phyloP scores from a whole-genome alignment of 257 asterid species.

The Solanum peruvianum region DNA sequence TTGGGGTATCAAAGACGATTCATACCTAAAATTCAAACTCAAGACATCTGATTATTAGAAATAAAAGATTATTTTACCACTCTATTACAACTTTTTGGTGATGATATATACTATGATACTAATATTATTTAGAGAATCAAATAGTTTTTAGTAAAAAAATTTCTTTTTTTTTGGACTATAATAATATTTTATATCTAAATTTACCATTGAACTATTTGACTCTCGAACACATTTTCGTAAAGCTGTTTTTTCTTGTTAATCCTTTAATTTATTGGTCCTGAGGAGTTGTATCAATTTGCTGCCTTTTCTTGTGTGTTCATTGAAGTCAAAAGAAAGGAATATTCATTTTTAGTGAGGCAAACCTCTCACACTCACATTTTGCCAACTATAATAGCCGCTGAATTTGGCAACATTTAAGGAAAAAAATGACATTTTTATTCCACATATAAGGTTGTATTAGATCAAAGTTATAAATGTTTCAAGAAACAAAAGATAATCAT shows the following conservation, averaged over 20 bases:
- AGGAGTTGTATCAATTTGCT: not conserved
- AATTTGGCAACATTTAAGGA: not conserved
- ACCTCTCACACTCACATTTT: not conserved
- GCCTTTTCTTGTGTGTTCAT: not conserved
- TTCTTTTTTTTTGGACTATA: not conserved
- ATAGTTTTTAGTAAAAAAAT: not conserved
- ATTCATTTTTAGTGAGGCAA: not conserved
- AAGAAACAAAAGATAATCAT: not conserved
- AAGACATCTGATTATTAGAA: not conserved
- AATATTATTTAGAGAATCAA: not conserved
- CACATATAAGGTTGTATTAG: not conserved
- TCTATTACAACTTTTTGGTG: not conserved
- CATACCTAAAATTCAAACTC: not conserved
- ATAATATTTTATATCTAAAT: too few species aligned
- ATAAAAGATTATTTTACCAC: not conserved
- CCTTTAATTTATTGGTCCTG: not conserved
- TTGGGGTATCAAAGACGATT: not conserved
- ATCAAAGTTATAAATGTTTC: not conserved
- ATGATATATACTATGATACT: not conserved
- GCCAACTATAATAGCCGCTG: not conserved
- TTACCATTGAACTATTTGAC: too few species aligned
- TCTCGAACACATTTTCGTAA: not conserved
- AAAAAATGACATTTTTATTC: not conserved
- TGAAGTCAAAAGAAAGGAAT: not conserved
- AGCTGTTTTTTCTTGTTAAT: not conserved